Base-by-base conservation (phyloP, 345 rosid genomes). In the Angophora floribunda region DNA sequence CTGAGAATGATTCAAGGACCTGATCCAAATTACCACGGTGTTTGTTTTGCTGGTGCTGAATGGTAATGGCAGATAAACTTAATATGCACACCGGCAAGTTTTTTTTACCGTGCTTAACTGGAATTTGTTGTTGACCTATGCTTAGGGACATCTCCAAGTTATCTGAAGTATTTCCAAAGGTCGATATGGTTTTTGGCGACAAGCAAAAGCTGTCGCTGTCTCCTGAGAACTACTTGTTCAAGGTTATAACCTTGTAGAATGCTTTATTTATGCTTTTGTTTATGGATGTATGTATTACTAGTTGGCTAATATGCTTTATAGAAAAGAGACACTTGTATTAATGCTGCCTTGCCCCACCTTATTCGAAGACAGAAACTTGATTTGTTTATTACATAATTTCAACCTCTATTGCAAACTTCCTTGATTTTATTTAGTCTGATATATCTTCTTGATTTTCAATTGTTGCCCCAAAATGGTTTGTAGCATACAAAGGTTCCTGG, bases 221-320 rank as follows among this genome's bases (percentile, higher is more conserved):
- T 21, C 99, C 99, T 78, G 99, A 98, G 93, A 98, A 98, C 89
- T 98, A 98, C 93, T 91, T 98, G 87, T 98, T 97, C 87, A 95
- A 93, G 87, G 99, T 96, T 70, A 89, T 87, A 85, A 45, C 52
- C 67, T 30, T 12, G 22, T 41, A 51, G 28, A 52, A 45, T 86
- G 28, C 75, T 86, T 67, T 32, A 47, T 47, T 30, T 51, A 21
- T 82, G 78, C 44, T 50, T 88, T 75, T 10, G 84, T 32, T 10
- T 16, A 67, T 32, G 45, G 45, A 30, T 70, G 45, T 19, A 32
- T 32, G 80, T 32, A 70, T 9, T 55, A 32, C 45, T 36, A n/a
- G 44, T 30, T 65, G 78, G 78, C 78, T 36, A 17, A 36, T 45
- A 32, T 70, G 45, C 80, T 17, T 70, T 32, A 70, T 70, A 32